Evolutionary conservation across 2,329 filamentous ascomycete genomes (phyloP).

Genomic region (Xylariaceae sp.): DNA sequence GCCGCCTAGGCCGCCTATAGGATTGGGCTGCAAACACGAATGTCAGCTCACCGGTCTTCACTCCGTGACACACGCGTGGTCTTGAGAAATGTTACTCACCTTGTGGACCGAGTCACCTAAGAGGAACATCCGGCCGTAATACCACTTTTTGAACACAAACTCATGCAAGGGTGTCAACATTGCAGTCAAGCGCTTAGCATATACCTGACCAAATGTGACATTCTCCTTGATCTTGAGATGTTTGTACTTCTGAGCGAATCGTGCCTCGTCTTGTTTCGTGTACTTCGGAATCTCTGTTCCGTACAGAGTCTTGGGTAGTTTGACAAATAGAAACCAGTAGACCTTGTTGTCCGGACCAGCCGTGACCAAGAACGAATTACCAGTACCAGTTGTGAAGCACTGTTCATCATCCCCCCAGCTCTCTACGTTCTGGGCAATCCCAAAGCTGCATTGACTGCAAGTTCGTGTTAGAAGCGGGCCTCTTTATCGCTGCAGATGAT

Average conservation of each 20-base stretch:
- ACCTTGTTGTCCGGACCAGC: neutral
- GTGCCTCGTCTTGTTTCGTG: neutral
- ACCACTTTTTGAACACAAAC: neutral
- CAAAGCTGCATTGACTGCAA: slow-evolving; percentile 1
- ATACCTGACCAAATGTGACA: neutral
- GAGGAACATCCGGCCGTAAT: neutral
- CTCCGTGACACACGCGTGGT: too few relatives aligned
- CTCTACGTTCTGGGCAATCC: neutral
- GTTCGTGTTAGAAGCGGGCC: neutral
- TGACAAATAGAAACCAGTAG: slow-evolving; percentile 1
- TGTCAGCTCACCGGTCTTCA: too few relatives aligned
- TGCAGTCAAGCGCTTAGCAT: neutral
- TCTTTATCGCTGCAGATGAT: too few relatives aligned
- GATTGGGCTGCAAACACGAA: slow-evolving; percentile 19
- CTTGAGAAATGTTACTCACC: neutral
- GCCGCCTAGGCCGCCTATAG: slow-evolving; percentile 23
- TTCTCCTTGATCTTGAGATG: neutral
- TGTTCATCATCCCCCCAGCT: neutral
- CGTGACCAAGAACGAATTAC: neutral
- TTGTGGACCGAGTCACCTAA: slow-evolving; percentile 1
- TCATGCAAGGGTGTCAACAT: neutral
- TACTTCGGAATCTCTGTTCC: neutral
- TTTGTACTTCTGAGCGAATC: neutral
- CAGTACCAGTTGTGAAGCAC: neutral
- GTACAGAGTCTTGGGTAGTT: neutral